Base-by-base conservation (phyloP, 23 red algal species). In the Gracilaria vermiculophylla region DNA sequence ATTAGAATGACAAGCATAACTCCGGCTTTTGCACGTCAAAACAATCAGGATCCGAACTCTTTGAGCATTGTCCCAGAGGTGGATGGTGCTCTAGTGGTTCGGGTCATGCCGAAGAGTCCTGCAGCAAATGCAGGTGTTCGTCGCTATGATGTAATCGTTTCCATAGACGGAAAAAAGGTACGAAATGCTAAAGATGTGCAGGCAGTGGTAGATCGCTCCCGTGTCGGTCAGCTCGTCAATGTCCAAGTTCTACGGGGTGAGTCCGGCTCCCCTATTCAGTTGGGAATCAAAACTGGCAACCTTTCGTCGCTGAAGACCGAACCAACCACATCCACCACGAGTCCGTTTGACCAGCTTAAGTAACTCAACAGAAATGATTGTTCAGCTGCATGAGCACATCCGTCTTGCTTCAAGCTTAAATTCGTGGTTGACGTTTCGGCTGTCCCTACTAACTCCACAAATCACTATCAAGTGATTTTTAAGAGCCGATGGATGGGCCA, bases 11-110 rank as follows among this genome's bases (percentile, higher is more conserved):
- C 54, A 21, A 96, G 62, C 21, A 74, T 95, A 9, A 99, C 92
- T 34, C 93, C 97, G 4, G 93, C 92, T 17, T 82, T 86, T 33
- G 97, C 97, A 0, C 85, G 81, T 17, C 88, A 94, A 66, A 95
- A 95, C 53, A 99, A 99, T 78, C 69, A 93, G 12, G 97, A 99
- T 37, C 97, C 97, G 15, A 99, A 99, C 69, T 85, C 97, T 29
- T 67, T 79, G 29, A 70, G 80, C 41, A 78, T 99, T 65, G 94
- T 99, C 42, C 97, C 97, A 24, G 97, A 99, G 81, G 79, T 99
- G 53, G 88, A 94, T 54, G 97, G 97, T 31, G 97, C 92, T 9
- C 36, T 99, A 19, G 88, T 99, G 28, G 81, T 99, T 8, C 57
- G 78, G 8, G 94, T 99, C n/a, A 61, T 94, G 80, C 97, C 97